Evolutionary conservation across 108 stramenopile species (phyloP).

Genomic region (Licmophora abbreviata): DNA sequence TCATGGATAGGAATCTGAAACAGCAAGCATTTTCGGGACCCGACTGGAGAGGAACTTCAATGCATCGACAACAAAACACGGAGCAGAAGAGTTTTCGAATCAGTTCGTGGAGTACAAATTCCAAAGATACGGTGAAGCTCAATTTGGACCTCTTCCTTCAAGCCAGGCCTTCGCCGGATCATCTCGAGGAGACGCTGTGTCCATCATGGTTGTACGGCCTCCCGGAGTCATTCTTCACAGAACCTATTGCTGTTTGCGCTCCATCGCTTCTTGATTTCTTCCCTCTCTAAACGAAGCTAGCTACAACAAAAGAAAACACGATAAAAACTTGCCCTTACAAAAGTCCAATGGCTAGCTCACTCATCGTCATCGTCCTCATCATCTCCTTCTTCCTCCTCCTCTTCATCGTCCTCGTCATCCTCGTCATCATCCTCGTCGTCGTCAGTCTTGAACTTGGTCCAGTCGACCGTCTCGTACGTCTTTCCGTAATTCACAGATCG

Average conservation of each 20-base stretch:
- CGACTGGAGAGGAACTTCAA: constrained; percentile 8
- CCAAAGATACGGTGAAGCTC: constrained; percentile 21
- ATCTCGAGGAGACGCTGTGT: constrained; percentile 24
- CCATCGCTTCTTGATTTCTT: constrained; percentile 47
- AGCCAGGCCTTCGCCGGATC: not conserved
- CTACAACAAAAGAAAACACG: no score
- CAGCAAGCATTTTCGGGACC: constrained; percentile 5
- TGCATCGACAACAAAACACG: constrained; percentile 12
- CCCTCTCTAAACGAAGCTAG: no score
- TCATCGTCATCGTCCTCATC: no score
- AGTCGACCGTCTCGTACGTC: constrained; percentile 76
- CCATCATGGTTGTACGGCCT: constrained; percentile 21
- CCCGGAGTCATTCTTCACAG: constrained; percentile 44
- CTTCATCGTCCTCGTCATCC: constrained; percentile 71
- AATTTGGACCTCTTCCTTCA: constrained; percentile 13
- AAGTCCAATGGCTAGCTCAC: no score
- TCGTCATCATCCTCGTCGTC: constrained; percentile 84
- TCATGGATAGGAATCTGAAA: constrained; percentile 10
- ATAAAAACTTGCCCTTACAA: no score
- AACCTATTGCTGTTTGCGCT: constrained; percentile 50
- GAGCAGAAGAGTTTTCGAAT: constrained; percentile 7
- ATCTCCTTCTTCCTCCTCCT: constrained; percentile 52
- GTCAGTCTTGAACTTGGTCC: constrained; percentile 73
- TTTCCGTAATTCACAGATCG: constrained; percentile 61
- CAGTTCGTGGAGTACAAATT: constrained; percentile 12